Base-by-base conservation (phyloP, 495 filamentous ascomycete genomes). In the Penicillium odoratum region DNA sequence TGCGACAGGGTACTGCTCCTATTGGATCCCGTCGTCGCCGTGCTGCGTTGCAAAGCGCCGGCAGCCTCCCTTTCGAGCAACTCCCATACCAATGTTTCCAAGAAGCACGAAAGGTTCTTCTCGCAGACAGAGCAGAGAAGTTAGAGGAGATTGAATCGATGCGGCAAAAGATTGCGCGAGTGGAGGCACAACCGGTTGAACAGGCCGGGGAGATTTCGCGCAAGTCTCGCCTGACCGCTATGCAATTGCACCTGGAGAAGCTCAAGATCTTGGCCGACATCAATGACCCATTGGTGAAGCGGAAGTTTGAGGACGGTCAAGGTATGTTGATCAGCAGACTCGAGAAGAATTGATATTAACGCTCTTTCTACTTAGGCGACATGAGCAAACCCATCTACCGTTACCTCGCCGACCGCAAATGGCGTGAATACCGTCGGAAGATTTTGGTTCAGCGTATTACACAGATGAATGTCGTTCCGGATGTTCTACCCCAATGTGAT, bases 341-440 rank as follows among this genome's bases (percentile, higher is more conserved):
- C 2, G 26, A 53, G 36, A 42, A 26, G 26, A 28, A 42, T 9
- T 7, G 25, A n/a, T 10, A 34, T 42, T 55, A 55, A 55, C 47
- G 42, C 3, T 34, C n/a, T 47, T 25, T 7, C 10, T 2, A 25
- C 25, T 11, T 28, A 97, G 92, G 90, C 49, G 91, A 97, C 68
- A 93, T 97, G 93, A 87, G 84, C 74, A 94, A 96, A 72, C 95
- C 94, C 38, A 89, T 99, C 69, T 99, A 99, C 79, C 91, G 93
- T 40, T 87, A 88, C 69, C 85, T 98, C 48, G 89, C 93, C 52
- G 83, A 97, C 69, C 77, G 78, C 53, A 90, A 93, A 78, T 99
- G 95, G 95, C 83, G 88, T 57, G 80, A 86, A 60, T 90, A 92
- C 75, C 84, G 87, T 59, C 85, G 83, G 46, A 82, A 80, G 49